A percentile compares a stretch with the other conserved stretches of the same genome.
Conservation (phyloP, 2,329 filamentous ascomycete genomes). For the Fusarium sp. region DNA sequence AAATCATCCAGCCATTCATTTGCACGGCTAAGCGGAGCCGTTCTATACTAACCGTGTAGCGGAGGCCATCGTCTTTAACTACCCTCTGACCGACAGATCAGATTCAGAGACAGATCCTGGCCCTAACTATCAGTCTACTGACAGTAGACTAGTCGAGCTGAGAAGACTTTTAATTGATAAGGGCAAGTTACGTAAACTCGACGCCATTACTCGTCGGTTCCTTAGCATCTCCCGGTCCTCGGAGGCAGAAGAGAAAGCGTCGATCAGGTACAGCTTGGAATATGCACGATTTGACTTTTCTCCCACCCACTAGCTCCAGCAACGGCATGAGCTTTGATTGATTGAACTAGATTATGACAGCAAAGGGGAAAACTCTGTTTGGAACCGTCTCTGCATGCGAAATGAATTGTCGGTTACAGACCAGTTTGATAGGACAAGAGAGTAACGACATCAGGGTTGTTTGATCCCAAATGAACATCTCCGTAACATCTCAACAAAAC, state of each 20-base stretch:
- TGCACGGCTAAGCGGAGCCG: conserved; percentile 12
- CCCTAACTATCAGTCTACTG: conserved; percentile 1
- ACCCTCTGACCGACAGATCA: conserved; percentile 12
- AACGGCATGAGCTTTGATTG: conserved; percentile 15
- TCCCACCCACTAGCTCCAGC: neutral
- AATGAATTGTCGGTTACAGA: neutral
- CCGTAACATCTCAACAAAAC: conserved; percentile 21
- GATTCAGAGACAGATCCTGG: conserved; percentile 7
- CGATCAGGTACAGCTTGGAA: conserved; percentile 32
- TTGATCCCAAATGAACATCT: neutral
- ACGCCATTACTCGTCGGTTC: conserved; percentile 22
- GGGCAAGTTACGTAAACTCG: conserved; percentile 27
- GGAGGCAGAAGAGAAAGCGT: conserved; percentile 17
- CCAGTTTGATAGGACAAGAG: conserved; percentile 5
- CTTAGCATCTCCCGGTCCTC: conserved; percentile 24
- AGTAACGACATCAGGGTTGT: neutral
- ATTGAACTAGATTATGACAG: conserved; percentile 17
- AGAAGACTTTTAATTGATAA: conserved; percentile 18
- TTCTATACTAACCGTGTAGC: conserved; percentile 1
- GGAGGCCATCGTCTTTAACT: conserved; percentile 6
- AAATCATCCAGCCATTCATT: neutral
- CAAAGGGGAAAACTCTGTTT: conserved; percentile 20
- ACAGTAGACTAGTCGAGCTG: neutral
- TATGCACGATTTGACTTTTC: conserved; percentile 26
- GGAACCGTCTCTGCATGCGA: conserved; percentile 2